Evolutionary conservation across 495 filamentous ascomycete species (phyloP), one percentile per base, ranked within the genome.

Genomic region (Penicillium riverlandense): DNA sequence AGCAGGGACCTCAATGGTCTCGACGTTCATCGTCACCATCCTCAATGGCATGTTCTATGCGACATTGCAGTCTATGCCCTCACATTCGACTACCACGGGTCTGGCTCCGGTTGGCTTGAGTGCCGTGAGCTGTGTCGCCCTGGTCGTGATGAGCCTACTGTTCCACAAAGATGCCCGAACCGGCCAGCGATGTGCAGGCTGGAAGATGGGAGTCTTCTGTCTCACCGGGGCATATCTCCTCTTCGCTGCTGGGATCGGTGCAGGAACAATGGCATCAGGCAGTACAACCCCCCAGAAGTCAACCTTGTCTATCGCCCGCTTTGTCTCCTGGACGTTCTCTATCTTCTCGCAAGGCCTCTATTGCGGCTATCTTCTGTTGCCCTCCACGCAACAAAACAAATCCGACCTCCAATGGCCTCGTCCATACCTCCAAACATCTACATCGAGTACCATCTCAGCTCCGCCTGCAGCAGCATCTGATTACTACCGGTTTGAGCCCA

Each of bases 21-120:
- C 45, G 13, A 59, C 62, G 7, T 48, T 63, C 29, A 49, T 61
- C 35, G 49, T 48, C 14, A 66, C 60, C 1, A 49, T 72, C 28
- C 47, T 68, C 31, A 57, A 63, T 50, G 64, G 60, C 29, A 35
- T 69, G n/a, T 62, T 51, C 15, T 67, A 58, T 43, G 55, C 52
- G 1, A 50, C 43, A 13, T 56, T 55, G 16, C 47, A 53, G 41
- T 48, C 52, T 22, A 47, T 51, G 7, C 45, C 50, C 16, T 49
- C 53, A 2, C 43, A 43, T 31, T 48, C 44, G 7, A 42, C 44
- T 7, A 35, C 51, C 8, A 48, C 55, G 7, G 63, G 58, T 36
- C 48, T 58, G 14, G 54, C 55, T 28, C 47, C 59, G 11, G 41
- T 66, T 29, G 37, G 49, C 22, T 50, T 71, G 16, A 58, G 61